phyloP scores from a whole-genome alignment of 1,284 basidiomycete genomes.

The Cutaneotrichosporon cyanovorans region DNA sequence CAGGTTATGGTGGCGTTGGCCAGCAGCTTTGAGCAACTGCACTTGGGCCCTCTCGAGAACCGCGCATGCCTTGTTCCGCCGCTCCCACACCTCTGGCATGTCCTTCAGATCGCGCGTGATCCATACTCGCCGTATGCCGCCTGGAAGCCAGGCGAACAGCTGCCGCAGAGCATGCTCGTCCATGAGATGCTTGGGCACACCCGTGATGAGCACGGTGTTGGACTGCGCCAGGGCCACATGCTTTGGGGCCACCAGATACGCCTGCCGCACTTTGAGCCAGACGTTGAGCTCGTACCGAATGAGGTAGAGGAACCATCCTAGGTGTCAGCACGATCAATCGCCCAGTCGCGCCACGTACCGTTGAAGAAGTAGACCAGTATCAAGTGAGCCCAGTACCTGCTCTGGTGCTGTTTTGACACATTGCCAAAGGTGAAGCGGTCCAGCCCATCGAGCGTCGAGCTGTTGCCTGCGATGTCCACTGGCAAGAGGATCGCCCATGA shows the following conservation, averaged over 20 bases:
- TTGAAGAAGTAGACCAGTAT: constrained; percentile 47
- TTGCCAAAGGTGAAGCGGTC: constrained; percentile 53
- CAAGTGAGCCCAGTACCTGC: constrained; percentile 48
- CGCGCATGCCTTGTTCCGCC: constrained; percentile 53
- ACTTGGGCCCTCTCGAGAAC: constrained; percentile 62
- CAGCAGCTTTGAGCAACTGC: constrained; percentile 51
- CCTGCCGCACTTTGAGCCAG: constrained; percentile 61
- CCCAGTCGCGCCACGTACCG: constrained; percentile 30
- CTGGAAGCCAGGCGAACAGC: constrained; percentile 63
- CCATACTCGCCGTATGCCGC: constrained; percentile 71
- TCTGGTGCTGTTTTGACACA: constrained; percentile 33
- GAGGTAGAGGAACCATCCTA: constrained; percentile 63
- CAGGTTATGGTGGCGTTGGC: constrained; percentile 31
- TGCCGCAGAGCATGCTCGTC: constrained; percentile 56
- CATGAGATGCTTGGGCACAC: constrained; percentile 58
- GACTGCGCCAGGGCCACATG: constrained; percentile 63
- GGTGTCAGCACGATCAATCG: neutral
- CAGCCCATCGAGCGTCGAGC: constrained; percentile 47
- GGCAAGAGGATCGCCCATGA: constrained; percentile 59
- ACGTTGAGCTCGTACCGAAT: constrained; percentile 59
- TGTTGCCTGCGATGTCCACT: constrained; percentile 52
- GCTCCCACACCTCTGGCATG: constrained; percentile 58
- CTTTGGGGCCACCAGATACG: constrained; percentile 58
- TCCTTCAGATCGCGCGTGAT: constrained; percentile 57
- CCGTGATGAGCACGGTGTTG: constrained; percentile 67